Percentiles rank a stretch among this genome's conserved stretches.
phyloP scores from a whole-genome alignment of 495 filamentous ascomycete genomes.

The Penicillium desertorum region DNA sequence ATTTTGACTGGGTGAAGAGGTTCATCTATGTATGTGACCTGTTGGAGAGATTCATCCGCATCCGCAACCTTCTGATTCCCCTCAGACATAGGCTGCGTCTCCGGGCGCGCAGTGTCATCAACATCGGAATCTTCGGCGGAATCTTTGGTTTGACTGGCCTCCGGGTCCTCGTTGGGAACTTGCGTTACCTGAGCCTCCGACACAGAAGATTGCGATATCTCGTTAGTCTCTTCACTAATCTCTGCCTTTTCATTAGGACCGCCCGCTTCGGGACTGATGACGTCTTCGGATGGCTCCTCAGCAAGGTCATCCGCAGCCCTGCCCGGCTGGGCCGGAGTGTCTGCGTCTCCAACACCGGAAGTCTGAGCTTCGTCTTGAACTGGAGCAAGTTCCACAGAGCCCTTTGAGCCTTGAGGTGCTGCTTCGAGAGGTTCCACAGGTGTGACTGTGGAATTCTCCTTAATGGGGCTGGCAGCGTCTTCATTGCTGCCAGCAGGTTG shows the following conservation, averaged over 20 bases:
- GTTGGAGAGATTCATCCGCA: slow-evolving; percentile 31
- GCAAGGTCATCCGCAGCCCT: not conserved
- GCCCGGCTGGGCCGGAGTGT: not conserved
- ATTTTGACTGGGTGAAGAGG: slow-evolving; percentile 56
- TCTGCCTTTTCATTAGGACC: slow-evolving; percentile 8
- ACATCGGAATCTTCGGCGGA: slow-evolving; percentile 7
- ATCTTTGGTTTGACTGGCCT: slow-evolving; percentile 10
- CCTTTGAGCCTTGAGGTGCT: not conserved
- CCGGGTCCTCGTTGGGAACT: slow-evolving; percentile 7
- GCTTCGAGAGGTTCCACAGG: not conserved
- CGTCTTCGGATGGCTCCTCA: not conserved
- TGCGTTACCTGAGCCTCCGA: slow-evolving; percentile 13
- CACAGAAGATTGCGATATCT: slow-evolving; percentile 18
- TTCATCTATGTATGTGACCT: slow-evolving; percentile 17
- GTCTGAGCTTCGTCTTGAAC: not conserved
- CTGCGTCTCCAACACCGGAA: not conserved
- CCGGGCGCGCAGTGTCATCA: slow-evolving; percentile 2
- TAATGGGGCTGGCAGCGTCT: not conserved
- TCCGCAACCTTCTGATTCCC: slow-evolving; percentile 13
- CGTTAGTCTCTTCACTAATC: slow-evolving; percentile 27
- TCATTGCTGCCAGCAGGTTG: slow-evolving; percentile 18
- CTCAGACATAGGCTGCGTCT: slow-evolving; percentile 14
- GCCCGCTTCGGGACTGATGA: not conserved
- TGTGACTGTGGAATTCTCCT: not conserved
- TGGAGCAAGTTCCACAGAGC: not conserved